These are phyloP conservation scores for Kalmanozyma brasiliensis DNA, from an alignment of 1,284 basidiomycete genomes.

Conservation along the genomic window DNA sequence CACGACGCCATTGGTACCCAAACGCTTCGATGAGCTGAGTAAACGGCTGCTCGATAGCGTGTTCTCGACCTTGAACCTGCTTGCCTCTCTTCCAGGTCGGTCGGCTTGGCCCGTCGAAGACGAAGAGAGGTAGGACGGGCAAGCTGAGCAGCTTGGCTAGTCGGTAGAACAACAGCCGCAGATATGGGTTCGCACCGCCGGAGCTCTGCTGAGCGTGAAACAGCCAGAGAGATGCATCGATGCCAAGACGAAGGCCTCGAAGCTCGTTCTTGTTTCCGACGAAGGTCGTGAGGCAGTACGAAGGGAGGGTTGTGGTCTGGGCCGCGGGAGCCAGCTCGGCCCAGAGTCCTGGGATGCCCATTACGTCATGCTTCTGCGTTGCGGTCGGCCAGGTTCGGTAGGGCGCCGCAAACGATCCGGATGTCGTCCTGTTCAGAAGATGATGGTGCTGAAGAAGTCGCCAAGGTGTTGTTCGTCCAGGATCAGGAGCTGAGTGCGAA, in stretches of 20 bases:
- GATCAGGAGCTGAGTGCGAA: too few relatives aligned
- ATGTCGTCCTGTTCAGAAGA: too few relatives aligned
- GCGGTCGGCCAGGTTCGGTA: not conserved
- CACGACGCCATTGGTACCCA: conserved; percentile 77
- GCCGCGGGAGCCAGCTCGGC: conserved; percentile 46
- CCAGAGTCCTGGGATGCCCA: conserved; percentile 64
- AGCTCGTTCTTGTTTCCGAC: conserved; percentile 19
- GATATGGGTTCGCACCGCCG: conserved; percentile 70
- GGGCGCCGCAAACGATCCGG: not conserved
- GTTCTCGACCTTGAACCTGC: conserved; percentile 71
- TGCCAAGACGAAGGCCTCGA: conserved; percentile 49
- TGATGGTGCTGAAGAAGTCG: too few relatives aligned
- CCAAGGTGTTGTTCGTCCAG: not conserved
- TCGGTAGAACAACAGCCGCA: conserved; percentile 71
- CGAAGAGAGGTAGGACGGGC: conserved; percentile 87
- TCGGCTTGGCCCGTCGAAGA: conserved; percentile 89
- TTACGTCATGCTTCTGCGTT: conserved; percentile 18
- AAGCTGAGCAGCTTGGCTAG: conserved; percentile 77
- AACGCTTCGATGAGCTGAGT: conserved; percentile 82
- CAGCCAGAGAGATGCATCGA: conserved; percentile 69
- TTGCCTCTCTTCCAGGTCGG: conserved; percentile 85
- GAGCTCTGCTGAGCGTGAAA: conserved; percentile 69
- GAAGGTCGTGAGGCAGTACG: conserved; percentile 37
- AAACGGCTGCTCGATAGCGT: conserved; percentile 53
- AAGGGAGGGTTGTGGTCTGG: conserved; percentile 42